These are phyloP conservation scores for Cornus florida DNA, from an alignment of 148 eudicot genomes.

Conservation along the genomic window DNA sequence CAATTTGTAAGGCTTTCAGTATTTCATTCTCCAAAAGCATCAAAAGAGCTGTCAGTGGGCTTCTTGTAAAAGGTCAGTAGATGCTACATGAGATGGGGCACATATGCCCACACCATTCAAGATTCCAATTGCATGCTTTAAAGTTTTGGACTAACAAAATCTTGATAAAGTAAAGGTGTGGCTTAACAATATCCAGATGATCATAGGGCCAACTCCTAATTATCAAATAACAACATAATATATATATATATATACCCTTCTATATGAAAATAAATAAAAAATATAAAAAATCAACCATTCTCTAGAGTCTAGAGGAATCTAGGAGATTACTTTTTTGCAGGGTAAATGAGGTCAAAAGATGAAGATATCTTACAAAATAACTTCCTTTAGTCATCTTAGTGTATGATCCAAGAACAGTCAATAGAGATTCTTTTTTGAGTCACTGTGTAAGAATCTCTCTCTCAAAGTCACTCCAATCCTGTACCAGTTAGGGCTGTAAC, in stretches of 20 bases:
- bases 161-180: neutral
- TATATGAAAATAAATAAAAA: no score
- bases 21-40: neutral
- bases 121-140: neutral
- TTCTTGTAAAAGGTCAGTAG: neutral
- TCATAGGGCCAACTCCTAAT: no score
- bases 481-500: no score
- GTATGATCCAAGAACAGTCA: constrained; percentile 10
- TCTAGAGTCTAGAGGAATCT: neutral
- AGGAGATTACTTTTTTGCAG: neutral
- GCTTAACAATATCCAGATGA: no score
- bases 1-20: neutral
- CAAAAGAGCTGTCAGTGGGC: constrained; percentile 7
- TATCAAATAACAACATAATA: no score
- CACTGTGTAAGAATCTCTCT: constrained; percentile 20
- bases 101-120: constrained; percentile 8
- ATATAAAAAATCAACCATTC: neutral
- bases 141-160: neutral
- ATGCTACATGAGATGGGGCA: constrained; percentile 4
- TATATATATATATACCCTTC: no score
- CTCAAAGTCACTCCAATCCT: neutral
- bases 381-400: neutral
- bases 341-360: neutral
- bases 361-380: neutral
- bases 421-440: constrained; percentile 6